Evolutionary conservation across 805 yeast species (phyloP).

Genomic region (Nakazawaea ambrosiae): DNA sequence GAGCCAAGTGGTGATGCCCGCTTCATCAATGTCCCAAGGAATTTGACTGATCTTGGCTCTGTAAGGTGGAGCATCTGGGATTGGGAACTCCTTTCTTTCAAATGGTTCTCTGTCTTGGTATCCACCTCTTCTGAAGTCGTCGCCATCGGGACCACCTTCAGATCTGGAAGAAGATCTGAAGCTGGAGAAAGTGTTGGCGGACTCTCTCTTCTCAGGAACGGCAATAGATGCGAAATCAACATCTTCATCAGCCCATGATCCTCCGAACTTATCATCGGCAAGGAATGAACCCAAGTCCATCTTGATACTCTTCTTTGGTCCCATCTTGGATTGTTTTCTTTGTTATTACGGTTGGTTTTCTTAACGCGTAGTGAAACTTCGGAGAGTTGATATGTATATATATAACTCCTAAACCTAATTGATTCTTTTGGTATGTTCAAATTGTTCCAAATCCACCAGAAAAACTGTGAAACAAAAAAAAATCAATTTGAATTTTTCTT

Average conservation of each 20-base stretch:
- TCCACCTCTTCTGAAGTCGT: slow-evolving; percentile 16
- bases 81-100: slow-evolving; percentile 66
- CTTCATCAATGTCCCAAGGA: slow-evolving; percentile 75
- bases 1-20: slow-evolving; percentile 51
- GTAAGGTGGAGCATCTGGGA: slow-evolving; percentile 89
- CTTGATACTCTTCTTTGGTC: slow-evolving; percentile 61
- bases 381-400: not conserved
- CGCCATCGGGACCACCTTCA: slow-evolving; percentile 4
- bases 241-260: slow-evolving; percentile 79
- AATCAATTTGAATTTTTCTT: too few species aligned
- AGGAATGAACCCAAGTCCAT: slow-evolving; percentile 87
- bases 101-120: slow-evolving; percentile 25
- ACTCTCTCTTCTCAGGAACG: slow-evolving; percentile 31
- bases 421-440: too few species aligned
- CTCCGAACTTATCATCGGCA: slow-evolving; percentile 66
- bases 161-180: not conserved
- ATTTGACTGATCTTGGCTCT: slow-evolving; percentile 85
- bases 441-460: too few species aligned
- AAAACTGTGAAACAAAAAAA: too few species aligned
- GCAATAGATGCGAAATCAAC: slow-evolving; percentile 63
- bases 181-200: too few species aligned
- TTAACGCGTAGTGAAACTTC: not conserved
- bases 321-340: slow-evolving; percentile 30
- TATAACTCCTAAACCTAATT: too few species aligned
- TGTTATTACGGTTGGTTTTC: too few species aligned